Base-by-base conservation (phyloP, 176 grass and related monocot genomes). In the Aegilops speltoides region DNA sequence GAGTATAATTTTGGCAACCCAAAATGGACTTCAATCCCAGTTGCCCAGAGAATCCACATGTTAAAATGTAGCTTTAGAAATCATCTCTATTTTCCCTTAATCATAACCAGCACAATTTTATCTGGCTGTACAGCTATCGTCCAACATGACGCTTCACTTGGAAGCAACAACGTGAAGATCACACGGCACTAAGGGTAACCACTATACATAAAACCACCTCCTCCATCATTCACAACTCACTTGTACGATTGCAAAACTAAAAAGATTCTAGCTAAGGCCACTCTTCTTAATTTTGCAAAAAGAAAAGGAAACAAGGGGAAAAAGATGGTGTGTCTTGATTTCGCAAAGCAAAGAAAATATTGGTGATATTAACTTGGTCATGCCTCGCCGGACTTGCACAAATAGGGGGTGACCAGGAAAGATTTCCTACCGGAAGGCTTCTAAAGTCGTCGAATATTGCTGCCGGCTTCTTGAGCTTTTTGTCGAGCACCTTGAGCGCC, bases 401-500 rank as follows among this genome's bases (percentile, higher is more conserved):
- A 77, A 57, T 4, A 20, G 23, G 48, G 36, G 13, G 24, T 6
- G 34, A 5, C 22, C 23, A 8, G 8, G 16, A 48, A 46, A 2
- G 16, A 10, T 2, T 71, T 23, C 1, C 10, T 73, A 96, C 97
- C 92, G 90, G 94, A 64, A 98, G 90, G 17, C 33, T 13, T 28
- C 4, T 8, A 72, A 88, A 98, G 77, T 96, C 94, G 74, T 88
- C 54, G 52, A 64, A 5, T 19, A 96, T 75, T 40, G 40, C 76
- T 6, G 14, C 25, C 19, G 71, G 83, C 26, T 89, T 66, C 56
- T 23, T 68, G 59, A 89, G 71, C 92, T 90, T 94, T 66, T 85
- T 90, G 7, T 88, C 81, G 43, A 99, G 86, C 84, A 9, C 80
- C 69, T 81, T 86, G 16, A 93, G 86, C 78, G 90, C 90, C 65